Evolutionary conservation across 2,329 filamentous ascomycete genomes (phyloP), one percentile per base, ranked within the genome.

Genomic region (Xylariales sp.): DNA sequence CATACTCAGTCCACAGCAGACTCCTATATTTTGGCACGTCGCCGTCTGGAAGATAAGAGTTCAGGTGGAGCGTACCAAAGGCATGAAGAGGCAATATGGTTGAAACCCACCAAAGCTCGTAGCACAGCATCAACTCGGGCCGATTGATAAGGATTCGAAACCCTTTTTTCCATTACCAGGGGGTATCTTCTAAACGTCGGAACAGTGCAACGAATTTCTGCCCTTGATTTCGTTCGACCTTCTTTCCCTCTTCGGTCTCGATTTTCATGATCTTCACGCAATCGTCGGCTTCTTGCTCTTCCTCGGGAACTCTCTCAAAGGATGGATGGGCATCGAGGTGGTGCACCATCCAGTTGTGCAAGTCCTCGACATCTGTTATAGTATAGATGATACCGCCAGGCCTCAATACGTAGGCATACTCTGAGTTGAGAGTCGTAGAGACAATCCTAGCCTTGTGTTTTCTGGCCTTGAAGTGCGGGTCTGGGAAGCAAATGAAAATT

Each of bases 361-460:
- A 70, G 57, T 95, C 89, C 66, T 95, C 85, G 31, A 98, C 93
- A 66, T 98, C 93, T 1, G 93, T 98, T 55, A 98, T 97, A 1
- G 91, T 97, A 61, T 97, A 98, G 31, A 95, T 74, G 36, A 91
- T 77, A 2, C 93, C 94, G 0, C 89, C 89, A 0, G 90, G 89
- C 29, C 75, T 74, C 48, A 97, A 59, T 8, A 86, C 87, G 60
- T 86, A 97, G 0, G 93, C 93, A 59, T 98, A 98, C 64, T 98
- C 93, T 0, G 89, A 87, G 56, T 88, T 90, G 40, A 98, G 70
- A 11, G 88, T 89, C 31, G 85, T 77, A 16, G 87, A 93, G 3
- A 98, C 88, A 54, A 98, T 98, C 28, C 93, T 76, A 28, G 90
- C 90, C 67, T 98, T 98, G 71, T 97, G 93, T 65, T 98, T 98